phyloP scores from a whole-genome alignment of 2,329 filamentous ascomycete species.

The Huntiella decipiens region DNA sequence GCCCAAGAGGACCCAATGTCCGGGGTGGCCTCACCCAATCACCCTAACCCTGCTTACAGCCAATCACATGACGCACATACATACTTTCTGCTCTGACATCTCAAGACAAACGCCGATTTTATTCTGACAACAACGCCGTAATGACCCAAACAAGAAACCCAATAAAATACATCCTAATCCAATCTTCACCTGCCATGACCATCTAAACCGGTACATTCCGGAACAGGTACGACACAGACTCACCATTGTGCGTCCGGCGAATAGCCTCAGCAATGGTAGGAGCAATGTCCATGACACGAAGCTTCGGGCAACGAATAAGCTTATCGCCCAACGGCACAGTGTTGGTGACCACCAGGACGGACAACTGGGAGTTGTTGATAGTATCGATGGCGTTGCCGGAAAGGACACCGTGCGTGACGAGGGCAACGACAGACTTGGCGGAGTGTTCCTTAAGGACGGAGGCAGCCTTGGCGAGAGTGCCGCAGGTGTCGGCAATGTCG shows the following conservation, averaged over 20 bases:
- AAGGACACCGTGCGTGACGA: slow-evolving; percentile 86
- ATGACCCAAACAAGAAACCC: not conserved
- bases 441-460: slow-evolving; percentile 74
- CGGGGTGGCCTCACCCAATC: not conserved
- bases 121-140: too few relatives aligned
- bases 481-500: slow-evolving; percentile 95
- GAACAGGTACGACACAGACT: slow-evolving; percentile 47
- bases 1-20: too few relatives aligned
- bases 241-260: slow-evolving; percentile 48
- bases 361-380: slow-evolving; percentile 58
- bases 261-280: slow-evolving; percentile 60
- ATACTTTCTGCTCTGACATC: too few relatives aligned
- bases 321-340: slow-evolving; percentile 45
- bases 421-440: slow-evolving; percentile 74
- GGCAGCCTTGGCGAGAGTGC: slow-evolving; percentile 57
- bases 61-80: too few relatives aligned
- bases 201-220: slow-evolving; percentile 39
- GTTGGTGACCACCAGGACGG: slow-evolving; percentile 75
- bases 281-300: slow-evolving; percentile 83
- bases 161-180: not conserved
- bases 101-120: too few relatives aligned
- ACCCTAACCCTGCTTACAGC: not conserved
- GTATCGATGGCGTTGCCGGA: slow-evolving; percentile 76
- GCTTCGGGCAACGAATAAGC: slow-evolving; percentile 55
- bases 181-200: not conserved